phyloP scores from a whole-genome alignment of 192 early-diverging fungal genomes.

The Coemansia sp. region DNA sequence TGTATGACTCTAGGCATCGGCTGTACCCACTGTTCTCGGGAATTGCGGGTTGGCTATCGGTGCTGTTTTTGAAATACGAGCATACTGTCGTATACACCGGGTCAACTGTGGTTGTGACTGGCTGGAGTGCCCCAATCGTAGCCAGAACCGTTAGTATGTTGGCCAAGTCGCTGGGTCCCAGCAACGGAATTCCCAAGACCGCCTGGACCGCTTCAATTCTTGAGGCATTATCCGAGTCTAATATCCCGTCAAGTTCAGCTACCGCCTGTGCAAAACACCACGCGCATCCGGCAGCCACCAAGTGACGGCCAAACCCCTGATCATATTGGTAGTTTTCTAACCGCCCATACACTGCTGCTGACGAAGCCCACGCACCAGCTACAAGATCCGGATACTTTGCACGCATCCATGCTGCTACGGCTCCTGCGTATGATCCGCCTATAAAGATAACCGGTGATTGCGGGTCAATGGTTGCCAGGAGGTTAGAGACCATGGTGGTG shows the following conservation, averaged over 20 bases:
- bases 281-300: slow-evolving; percentile 35
- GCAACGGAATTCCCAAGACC: slow-evolving; percentile 29
- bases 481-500: not conserved
- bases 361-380: slow-evolving; percentile 65
- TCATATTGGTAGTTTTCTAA: slow-evolving; percentile 63
- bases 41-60: not conserved
- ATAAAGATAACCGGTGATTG: slow-evolving; percentile 62
- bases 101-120: slow-evolving; percentile 8
- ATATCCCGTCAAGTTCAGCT: slow-evolving; percentile 46
- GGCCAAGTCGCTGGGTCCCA: slow-evolving; percentile 31
- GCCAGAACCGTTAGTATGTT: slow-evolving; percentile 28
- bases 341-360: slow-evolving; percentile 64
- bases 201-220: slow-evolving; percentile 16
- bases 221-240: slow-evolving; percentile 15
- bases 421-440: slow-evolving; percentile 74
- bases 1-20: slow-evolving; percentile 13
- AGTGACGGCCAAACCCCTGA: slow-evolving; percentile 41
- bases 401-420: slow-evolving; percentile 75
- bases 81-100: slow-evolving; percentile 23
- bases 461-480: slow-evolving; percentile 8
- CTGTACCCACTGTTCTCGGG: not conserved
- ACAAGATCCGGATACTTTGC: slow-evolving; percentile 63
- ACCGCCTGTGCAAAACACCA: slow-evolving; percentile 29
- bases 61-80: slow-evolving; percentile 23
- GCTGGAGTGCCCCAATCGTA: slow-evolving; percentile 23